Evolutionary conservation across 768 basidiomycete species (phyloP), one percentile per base, ranked within the genome.

Genomic region (Collybia nuda): DNA sequence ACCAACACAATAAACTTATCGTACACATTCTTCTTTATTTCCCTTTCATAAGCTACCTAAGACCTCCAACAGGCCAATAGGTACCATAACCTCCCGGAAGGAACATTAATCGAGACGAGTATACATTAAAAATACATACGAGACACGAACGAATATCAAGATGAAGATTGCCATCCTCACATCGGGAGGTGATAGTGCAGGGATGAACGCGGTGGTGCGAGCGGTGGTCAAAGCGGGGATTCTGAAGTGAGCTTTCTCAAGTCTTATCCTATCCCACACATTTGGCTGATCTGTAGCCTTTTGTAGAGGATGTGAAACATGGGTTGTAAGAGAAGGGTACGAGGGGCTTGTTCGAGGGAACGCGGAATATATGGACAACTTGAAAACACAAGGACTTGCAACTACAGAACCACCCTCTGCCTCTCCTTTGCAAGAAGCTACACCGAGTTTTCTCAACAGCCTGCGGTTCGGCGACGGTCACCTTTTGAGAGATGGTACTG

Each of bases 281-380:
- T 26, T 18, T 36, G 36, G 39, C 53, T 47, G 42, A 43, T 40
- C 32, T 40, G 26, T 40, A 14, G 42, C 29, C 44, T 23, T 3
- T 32, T 47, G 6, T 61, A 96, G 97, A 72, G 95, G 93, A 29
- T 98, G 94, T 68, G 92, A 98, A 67, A 87, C 90, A 12, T 99
- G 86, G 79, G 85, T 98, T 55, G 91, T 99, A 52, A 90, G 97
- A 32, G 97, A 99, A 72, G 97, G 97, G 35, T 99, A 98, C 74
- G 95, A 98, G 66, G 97, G 97, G 19, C 86, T 98, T 52, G 95
- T 99, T 9, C 82, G 88, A 50, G 97, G 97, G n/a, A 98, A 95
- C 68, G 64, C 72, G 2, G 74, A 77, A 22, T 54, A 60, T 23
- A 56, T 49, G 14, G 59, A 66, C 40, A 54, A 56, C 18, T 47